Evolutionary conservation across 2,329 filamentous ascomycete species (phyloP), one percentile per base, ranked within the genome.

Genomic region (Magnaporthiopsis rhizophila): DNA sequence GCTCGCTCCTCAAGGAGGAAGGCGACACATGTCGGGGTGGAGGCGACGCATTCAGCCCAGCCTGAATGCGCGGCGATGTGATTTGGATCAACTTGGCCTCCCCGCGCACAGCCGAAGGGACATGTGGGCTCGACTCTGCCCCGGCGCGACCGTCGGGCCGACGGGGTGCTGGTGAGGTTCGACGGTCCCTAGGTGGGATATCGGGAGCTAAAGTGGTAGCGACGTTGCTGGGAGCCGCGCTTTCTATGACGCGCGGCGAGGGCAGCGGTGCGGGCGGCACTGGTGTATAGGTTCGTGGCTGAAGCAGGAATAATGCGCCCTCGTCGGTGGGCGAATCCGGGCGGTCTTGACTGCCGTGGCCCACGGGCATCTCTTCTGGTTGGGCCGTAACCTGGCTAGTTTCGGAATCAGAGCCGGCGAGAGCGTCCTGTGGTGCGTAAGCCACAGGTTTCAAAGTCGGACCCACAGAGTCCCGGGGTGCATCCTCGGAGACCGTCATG

Each of bases 231-330:
- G 18, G 9, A 24, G 9, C 45, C 45, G n/a, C 45, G 8, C 66
- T 64, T 15, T 75, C 73, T 38, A 72, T 71, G 2, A 79, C 68
- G 61, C 76, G 75, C 2, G 82, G 81, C 6, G 82, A 82, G 0
- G 81, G 79, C 28, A 79, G 69, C 3, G 82, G 81, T 13, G 78
- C 75, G 0, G 80, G 77, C 4, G 78, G 79, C 62, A 79, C 76
- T 0, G 84, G 84, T 0, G 82, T 85, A 68, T 86, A 86, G 0
- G 83, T 85, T 45, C 79, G 77, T 15, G 84, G 84, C 67, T 86
- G 83, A 5, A 87, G 74, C 28, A 86, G 76, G 65, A 79, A 86
- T 1, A 86, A 69, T 0, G 77, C 62, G 21, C 63, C 62, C 21
- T 62, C 64, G 36, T 65, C 59, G 30, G 36, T 66, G 38, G 67